Base-by-base conservation (phyloP, 768 basidiomycete species). In the Amanita pallidorosea region DNA sequence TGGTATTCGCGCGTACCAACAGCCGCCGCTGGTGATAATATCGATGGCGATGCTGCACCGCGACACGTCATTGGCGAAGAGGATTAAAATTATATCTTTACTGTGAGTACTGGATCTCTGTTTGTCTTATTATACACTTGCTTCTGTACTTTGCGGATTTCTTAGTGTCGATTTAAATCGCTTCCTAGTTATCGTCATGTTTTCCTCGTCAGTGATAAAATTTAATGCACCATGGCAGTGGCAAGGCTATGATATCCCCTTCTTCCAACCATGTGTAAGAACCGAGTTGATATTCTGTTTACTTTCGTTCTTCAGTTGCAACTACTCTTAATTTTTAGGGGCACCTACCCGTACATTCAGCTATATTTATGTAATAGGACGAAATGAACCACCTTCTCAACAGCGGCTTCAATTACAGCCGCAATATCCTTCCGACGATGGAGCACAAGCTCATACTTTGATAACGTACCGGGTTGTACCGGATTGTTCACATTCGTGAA, bases 31-130 rank as follows among this genome's bases (percentile, higher is more conserved):
- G 56, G 34, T 22, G 29, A n/a, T 5, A 29, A 29, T 18, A 11
- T 31, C 13, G 31, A 43, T 53, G 27, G 7, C 17, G 43, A 45
- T n/a, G 15, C 25, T 29, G 25, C 3, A 25, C 43, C 17, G 5
- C 27, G 4, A 29, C 65, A 67, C 60, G 60, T 65, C 0, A 43
- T 66, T 15, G 67, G 67, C 33, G 66, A 66, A 13, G 66, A 67
- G 41, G 67, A 67, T 45, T 45, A 29, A 45, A 27, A 8, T 25
- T 43, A 15, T 23, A 23, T 29, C 3, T n/a, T 23, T 22, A 15
- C 4, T 44, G 15, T 7, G 25, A 27, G 12, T 7, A 9, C 2
- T 4, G 3, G 42, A 43, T 43, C 20, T 27, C 8, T 43, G 7
- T 29, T 44, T 29, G 27, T 8, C 17, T 18, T 45, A 33, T 6